These are phyloP conservation scores for Streptanthus diversifolius DNA, from an alignment of 345 rosid genomes.

Conservation along the genomic window DNA sequence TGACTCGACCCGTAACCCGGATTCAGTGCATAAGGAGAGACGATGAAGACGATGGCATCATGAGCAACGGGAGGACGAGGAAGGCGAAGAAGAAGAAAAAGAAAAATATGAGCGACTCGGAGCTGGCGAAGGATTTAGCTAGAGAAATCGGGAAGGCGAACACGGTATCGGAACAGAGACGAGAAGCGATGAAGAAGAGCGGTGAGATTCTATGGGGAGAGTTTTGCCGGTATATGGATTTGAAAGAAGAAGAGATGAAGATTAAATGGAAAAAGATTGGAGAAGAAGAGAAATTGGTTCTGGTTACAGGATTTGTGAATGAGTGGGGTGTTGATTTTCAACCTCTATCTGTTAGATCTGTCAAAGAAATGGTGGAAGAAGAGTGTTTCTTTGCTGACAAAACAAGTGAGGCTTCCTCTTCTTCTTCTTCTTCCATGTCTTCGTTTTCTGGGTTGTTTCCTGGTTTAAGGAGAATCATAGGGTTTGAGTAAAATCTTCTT, in stretches of 20 bases:
- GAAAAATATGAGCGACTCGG: constrained; percentile 35
- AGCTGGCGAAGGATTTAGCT: constrained; percentile 59
- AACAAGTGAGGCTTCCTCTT: background rate
- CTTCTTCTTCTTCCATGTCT: constrained; percentile 20
- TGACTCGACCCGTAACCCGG: constrained; percentile 34
- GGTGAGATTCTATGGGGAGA: constrained; percentile 59
- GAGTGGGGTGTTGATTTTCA: constrained; percentile 62
- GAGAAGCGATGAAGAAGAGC: constrained; percentile 78
- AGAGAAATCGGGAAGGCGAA: constrained; percentile 52
- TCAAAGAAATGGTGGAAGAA: constrained; percentile 62
- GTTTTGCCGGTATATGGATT: constrained; percentile 46
- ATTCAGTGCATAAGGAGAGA: constrained; percentile 36
- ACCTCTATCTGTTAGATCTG: constrained; percentile 68
- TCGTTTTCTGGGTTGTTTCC: constrained; percentile 43
- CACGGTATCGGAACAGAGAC: constrained; percentile 44
- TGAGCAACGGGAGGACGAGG: constrained; percentile 17
- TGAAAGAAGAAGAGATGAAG: constrained; percentile 50
- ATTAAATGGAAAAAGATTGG: constrained; percentile 54
- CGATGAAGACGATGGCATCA: constrained; percentile 13
- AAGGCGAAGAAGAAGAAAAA: constrained; percentile 23
- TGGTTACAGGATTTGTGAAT: constrained; percentile 52
- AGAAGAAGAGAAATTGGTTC: constrained; percentile 51
- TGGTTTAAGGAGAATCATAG: constrained; percentile 61
- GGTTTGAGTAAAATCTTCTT: constrained; percentile 37
- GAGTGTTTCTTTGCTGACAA: constrained; percentile 46